Evolutionary conservation across 1,284 basidiomycete genomes (phyloP).

Genomic region (Leccinum variabile): DNA sequence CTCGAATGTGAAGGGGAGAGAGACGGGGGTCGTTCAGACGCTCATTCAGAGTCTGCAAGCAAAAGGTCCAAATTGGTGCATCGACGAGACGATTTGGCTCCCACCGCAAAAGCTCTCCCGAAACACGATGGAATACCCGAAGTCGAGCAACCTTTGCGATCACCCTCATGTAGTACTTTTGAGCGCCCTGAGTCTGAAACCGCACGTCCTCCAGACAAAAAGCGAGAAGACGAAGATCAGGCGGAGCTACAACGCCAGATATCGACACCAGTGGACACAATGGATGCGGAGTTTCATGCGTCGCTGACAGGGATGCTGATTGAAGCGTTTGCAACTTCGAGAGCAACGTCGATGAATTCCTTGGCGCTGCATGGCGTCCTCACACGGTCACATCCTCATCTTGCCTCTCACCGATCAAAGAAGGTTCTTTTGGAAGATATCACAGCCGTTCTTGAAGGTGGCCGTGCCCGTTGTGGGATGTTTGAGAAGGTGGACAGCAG

Average conservation of each 20-base stretch:
- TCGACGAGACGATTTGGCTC: not conserved
- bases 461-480: constrained; percentile 52
- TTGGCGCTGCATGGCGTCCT: constrained; percentile 54
- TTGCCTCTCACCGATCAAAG: constrained; percentile 43
- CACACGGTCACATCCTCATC: constrained; percentile 51
- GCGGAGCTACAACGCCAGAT: not conserved
- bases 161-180: constrained; percentile 1
- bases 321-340: constrained; percentile 69
- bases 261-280: constrained; percentile 4
- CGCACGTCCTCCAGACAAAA: not conserved
- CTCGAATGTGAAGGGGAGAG: constrained; percentile 6
- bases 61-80: constrained; percentile 24
- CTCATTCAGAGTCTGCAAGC: constrained; percentile 14
- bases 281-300: constrained; percentile 18
- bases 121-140: constrained; percentile 2
- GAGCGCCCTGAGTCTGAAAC: constrained; percentile 6
- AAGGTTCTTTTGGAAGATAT: constrained; percentile 52
- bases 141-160: constrained; percentile 4
- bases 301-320: constrained; percentile 65
- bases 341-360: constrained; percentile 64
- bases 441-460: constrained; percentile 49
- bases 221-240: not conserved
- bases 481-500: constrained; percentile 71
- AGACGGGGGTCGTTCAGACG: constrained; percentile 1
- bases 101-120: not conserved